These are phyloP conservation scores for Coemansia guatemalensis DNA, from an alignment of 192 early-diverging fungal species.

Conservation along the genomic window DNA sequence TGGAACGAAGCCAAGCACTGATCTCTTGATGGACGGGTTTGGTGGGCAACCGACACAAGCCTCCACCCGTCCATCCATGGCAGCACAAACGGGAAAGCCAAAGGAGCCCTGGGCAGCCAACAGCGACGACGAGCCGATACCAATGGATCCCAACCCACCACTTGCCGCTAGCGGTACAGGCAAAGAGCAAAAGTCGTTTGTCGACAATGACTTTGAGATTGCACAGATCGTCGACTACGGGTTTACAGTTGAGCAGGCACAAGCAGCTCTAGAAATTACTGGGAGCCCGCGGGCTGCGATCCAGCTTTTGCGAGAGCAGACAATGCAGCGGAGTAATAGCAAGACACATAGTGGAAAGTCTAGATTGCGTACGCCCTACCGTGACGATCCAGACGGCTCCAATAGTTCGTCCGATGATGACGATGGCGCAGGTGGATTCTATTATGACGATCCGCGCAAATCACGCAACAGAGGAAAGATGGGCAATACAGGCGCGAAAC, in stretches of 20 bases:
- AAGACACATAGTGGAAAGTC: neutral
- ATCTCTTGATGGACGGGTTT: slow-evolving; percentile 1
- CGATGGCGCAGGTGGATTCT: slow-evolving; percentile 9
- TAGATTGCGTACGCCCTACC: slow-evolving; percentile 16
- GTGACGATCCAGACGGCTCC: slow-evolving; percentile 7
- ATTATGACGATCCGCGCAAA: slow-evolving; percentile 20
- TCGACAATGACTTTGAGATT: slow-evolving; percentile 56
- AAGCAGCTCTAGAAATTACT: slow-evolving; percentile 67
- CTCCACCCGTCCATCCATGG: neutral
- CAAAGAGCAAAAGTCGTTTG: slow-evolving; percentile 15
- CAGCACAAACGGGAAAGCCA: neutral
- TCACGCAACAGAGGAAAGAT: neutral
- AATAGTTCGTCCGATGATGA: slow-evolving; percentile 24
- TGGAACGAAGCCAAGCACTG: too few species aligned
- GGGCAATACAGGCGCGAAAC: neutral
- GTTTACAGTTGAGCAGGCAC: slow-evolving; percentile 66
- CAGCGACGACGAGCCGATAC: slow-evolving; percentile 42
- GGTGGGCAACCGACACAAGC: neutral
- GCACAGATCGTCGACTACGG: slow-evolving; percentile 80
- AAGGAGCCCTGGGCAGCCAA: slow-evolving; percentile 2
- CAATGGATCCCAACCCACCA: slow-evolving; percentile 23
- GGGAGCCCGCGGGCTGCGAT: slow-evolving; percentile 63
- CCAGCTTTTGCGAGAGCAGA: slow-evolving; percentile 36
- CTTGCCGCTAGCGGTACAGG: neutral
- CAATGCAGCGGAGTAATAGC: slow-evolving; percentile 14